Base-by-base conservation (phyloP, 1,139 yeast species). In the Starmera stellimalicola region DNA sequence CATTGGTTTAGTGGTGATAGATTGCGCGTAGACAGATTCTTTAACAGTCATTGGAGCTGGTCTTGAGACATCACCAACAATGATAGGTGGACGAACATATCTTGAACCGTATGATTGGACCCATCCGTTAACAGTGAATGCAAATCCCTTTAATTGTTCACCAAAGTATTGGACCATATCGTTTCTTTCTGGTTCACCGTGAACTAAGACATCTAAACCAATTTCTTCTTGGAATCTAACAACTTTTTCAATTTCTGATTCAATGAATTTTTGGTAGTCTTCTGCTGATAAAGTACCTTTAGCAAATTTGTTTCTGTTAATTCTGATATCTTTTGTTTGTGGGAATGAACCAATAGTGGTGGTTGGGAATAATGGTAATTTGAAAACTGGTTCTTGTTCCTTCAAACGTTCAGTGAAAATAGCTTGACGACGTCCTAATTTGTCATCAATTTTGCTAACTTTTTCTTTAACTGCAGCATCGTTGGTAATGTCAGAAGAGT, bases 91-190 rank as follows among this genome's bases (percentile, higher is more conserved):
- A 77, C 98, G 87, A 54, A 91, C 98, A 68, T 91, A 91, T 74
- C 98, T 84, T 51, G 98, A 88, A 75, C 98, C 98, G 67, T 88
- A 91, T 52, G 98, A 91, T 77, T 91, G 98, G 54, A 91, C 98
- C 98, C 98, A 91, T 70, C 98, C 98, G 77, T 85, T 85, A 55
- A 84, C 73, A 67, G 98, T 91, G 77, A 91, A 91, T 51, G 94
- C 95, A 64, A 83, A 91, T 64, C 98, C 98, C 62, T 84, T 82
- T 63, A 91, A 75, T 74, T 85, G 87, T 73, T 91, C 98, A 74
- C 98, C 98, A 52, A 91, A 91, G 80, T 91, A 91, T 75, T 91
- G 98, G 58, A 91, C 98, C 98, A 91, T 91, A 73, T 91, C 98
- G 72, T 91, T 91, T 80, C 98, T 84, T 77, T 93, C 98, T 67